phyloP scores from a whole-genome alignment of 169 alveolate species.

The Cyclospora cayetanensis region DNA sequence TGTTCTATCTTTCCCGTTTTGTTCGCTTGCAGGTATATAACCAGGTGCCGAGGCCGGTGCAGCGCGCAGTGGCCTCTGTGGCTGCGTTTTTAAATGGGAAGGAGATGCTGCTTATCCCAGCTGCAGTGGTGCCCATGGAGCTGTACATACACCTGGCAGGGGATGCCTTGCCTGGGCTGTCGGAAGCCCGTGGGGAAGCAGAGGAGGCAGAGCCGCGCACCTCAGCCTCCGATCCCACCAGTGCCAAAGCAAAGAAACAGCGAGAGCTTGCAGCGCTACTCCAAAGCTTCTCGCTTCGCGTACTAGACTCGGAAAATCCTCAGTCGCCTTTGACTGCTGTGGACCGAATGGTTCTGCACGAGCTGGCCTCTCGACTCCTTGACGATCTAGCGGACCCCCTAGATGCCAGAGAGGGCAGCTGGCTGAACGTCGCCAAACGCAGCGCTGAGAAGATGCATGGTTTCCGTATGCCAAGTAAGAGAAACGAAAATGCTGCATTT shows the following conservation, averaged over 20 bases:
- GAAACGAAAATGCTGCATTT: too few species aligned
- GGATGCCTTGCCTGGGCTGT: background rate
- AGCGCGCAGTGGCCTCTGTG: background rate
- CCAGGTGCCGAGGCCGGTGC: background rate
- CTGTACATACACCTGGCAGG: background rate
- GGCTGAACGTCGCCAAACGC: background rate
- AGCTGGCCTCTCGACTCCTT: background rate
- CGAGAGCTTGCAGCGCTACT: background rate
- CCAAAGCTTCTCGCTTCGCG: background rate
- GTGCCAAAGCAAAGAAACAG: background rate
- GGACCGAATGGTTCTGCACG: background rate
- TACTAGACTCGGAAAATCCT: background rate
- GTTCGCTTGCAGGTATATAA: background rate
- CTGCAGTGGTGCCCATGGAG: slow-evolving; percentile 1
- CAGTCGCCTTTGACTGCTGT: background rate
- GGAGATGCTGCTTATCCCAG: slow-evolving; percentile 7
- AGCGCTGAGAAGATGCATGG: background rate
- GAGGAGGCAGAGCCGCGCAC: background rate
- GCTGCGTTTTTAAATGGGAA: slow-evolving; percentile 6
- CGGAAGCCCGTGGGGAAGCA: too few species aligned
- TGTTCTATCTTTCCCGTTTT: background rate
- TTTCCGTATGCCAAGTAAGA: background rate
- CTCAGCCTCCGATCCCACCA: background rate
- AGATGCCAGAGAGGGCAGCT: background rate
- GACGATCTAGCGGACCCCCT: background rate